These are phyloP conservation scores for Ganoderma meredithae DNA, from an alignment of 1,284 basidiomycete genomes.

Conservation along the genomic window DNA sequence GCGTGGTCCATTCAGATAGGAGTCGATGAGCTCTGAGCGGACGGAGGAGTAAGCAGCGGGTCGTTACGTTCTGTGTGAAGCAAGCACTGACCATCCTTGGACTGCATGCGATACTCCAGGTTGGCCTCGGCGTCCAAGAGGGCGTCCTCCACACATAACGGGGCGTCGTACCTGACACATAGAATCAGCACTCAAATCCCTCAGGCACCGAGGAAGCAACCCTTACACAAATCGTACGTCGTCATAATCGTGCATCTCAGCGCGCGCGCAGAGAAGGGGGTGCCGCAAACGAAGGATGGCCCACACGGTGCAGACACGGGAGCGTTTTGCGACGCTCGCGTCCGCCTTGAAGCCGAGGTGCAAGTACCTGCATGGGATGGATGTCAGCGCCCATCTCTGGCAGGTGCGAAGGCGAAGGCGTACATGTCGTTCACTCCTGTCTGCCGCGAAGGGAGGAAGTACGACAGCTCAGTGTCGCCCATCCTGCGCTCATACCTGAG, in stretches of 20 bases:
- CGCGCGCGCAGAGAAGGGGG: slow-evolving; percentile 67
- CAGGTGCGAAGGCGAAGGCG: slow-evolving; percentile 1
- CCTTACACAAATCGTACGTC: slow-evolving; percentile 72
- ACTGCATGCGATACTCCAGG: slow-evolving; percentile 57
- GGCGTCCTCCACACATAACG: slow-evolving; percentile 53
- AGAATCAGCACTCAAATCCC: slow-evolving; percentile 8
- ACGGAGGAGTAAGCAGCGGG: not conserved
- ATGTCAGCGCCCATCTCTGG: slow-evolving; percentile 5
- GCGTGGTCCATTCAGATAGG: slow-evolving; percentile 77
- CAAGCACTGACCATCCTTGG: slow-evolving; percentile 57
- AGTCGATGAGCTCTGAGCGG: slow-evolving; percentile 62
- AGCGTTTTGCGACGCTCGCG: slow-evolving; percentile 47
- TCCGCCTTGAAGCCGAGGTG: slow-evolving; percentile 71
- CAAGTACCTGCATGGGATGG: slow-evolving; percentile 59
- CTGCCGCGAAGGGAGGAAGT: slow-evolving; percentile 75
- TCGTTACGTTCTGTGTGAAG: not conserved
- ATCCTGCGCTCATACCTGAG: slow-evolving; percentile 52
- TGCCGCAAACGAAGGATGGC: slow-evolving; percentile 72
- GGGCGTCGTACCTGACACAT: slow-evolving; percentile 54
- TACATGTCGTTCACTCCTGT: slow-evolving; percentile 87
- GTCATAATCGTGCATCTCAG: slow-evolving; percentile 68
- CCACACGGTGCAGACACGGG: slow-evolving; percentile 69
- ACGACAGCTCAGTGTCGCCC: slow-evolving; percentile 73
- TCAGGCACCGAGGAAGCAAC: slow-evolving; percentile 6
- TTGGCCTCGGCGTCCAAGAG: slow-evolving; percentile 55